Evolutionary conservation across 768 basidiomycete genomes (phyloP).

Genomic region (Mycena filopes): DNA sequence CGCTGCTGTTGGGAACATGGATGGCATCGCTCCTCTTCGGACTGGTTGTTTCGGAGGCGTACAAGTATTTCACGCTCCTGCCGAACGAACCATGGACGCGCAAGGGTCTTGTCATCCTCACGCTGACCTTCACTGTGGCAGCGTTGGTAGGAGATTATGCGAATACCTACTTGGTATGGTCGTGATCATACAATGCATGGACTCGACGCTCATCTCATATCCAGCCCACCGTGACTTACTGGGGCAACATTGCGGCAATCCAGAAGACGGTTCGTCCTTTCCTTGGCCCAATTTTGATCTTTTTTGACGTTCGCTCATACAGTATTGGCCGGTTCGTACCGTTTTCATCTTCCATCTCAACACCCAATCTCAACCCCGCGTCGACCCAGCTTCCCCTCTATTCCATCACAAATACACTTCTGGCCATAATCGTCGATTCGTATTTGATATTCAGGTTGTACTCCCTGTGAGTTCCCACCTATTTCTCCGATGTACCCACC

Average conservation of each 20-base stretch:
- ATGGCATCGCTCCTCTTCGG: slow-evolving; percentile 1
- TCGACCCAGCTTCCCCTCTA: slow-evolving; percentile 6
- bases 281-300: neutral
- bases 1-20: slow-evolving; percentile 5
- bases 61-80: slow-evolving; percentile 2
- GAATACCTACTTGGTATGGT: slow-evolving; percentile 2
- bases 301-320: neutral
- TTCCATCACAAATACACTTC: slow-evolving; percentile 3
- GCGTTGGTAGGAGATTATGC: slow-evolving; percentile 6
- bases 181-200: neutral
- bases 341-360: neutral
- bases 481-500: neutral
- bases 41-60: neutral
- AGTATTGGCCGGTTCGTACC: slow-evolving; percentile 7
- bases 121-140: neutral
- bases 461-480: neutral
- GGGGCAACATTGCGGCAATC: slow-evolving; percentile 2
- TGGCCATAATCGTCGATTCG: neutral
- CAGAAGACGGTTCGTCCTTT: neutral
- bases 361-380: no score
- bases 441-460: slow-evolving; percentile 6
- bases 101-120: slow-evolving; percentile 5
- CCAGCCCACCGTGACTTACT: slow-evolving; percentile 3
- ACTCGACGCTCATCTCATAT: neutral
- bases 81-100: slow-evolving; percentile 8